phyloP scores from a whole-genome alignment of 192 early-diverging fungal species.

The Dispira simplex region DNA sequence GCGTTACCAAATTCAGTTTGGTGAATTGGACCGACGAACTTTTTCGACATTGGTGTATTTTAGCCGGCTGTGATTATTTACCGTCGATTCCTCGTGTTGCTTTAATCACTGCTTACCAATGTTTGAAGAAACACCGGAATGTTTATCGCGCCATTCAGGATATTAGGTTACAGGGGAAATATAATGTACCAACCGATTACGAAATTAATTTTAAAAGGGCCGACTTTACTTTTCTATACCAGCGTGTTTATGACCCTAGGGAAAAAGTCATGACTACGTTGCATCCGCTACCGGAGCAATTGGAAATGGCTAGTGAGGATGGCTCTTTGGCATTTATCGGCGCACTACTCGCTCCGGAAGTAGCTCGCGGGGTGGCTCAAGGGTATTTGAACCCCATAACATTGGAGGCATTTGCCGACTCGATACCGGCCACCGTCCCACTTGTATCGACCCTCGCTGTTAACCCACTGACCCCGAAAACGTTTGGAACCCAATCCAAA shows the following conservation, averaged over 20 bases:
- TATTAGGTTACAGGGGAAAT: slow-evolving; percentile 20
- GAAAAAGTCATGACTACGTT: slow-evolving; percentile 35
- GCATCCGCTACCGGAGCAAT: slow-evolving; percentile 26
- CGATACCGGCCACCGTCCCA: not conserved
- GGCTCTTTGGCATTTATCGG: slow-evolving; percentile 36
- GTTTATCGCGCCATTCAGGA: slow-evolving; percentile 18
- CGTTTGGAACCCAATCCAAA: not conserved
- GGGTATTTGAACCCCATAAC: slow-evolving; percentile 46
- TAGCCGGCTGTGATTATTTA: slow-evolving; percentile 97
- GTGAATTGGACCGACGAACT: slow-evolving; percentile 35
- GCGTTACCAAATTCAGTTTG: slow-evolving; percentile 30
- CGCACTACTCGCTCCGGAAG: slow-evolving; percentile 28
- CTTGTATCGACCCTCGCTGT: not conserved
- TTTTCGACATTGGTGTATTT: slow-evolving; percentile 84
- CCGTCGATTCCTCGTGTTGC: slow-evolving; percentile 73
- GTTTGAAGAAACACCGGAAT: slow-evolving; percentile 30
- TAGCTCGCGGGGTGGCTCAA: slow-evolving; percentile 40
- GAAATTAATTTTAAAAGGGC: slow-evolving; percentile 49
- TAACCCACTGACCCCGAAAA: not conserved
- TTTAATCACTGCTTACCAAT: slow-evolving; percentile 39
- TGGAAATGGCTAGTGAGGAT: slow-evolving; percentile 19
- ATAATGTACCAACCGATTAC: slow-evolving; percentile 46
- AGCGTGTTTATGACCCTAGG: slow-evolving; percentile 71
- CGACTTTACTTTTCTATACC: slow-evolving; percentile 77
- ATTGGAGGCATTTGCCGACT: slow-evolving; percentile 23